These are phyloP conservation scores for Curvularia verruculosa DNA, from an alignment of 2,329 filamentous ascomycete species.

Conservation along the genomic window DNA sequence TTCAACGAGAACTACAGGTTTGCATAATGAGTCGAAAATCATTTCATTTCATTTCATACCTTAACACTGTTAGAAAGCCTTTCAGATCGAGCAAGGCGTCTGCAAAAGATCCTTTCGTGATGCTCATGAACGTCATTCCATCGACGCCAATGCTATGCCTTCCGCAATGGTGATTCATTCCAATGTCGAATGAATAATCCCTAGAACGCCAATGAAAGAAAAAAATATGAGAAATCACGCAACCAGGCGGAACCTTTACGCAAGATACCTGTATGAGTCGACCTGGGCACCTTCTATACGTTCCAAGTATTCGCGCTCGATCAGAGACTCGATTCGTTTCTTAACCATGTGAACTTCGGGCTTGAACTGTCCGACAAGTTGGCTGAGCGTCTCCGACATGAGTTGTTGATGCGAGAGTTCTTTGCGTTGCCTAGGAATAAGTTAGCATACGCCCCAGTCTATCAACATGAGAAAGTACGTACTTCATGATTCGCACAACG, in stretches of 20 bases:
- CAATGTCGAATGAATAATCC: slow-evolving; percentile 6
- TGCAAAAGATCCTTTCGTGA: background rate
- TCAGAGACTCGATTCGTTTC: slow-evolving; percentile 78
- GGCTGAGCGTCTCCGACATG: slow-evolving; percentile 72
- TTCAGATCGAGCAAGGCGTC: background rate
- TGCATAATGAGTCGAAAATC: background rate
- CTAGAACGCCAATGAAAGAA: slow-evolving; percentile 2
- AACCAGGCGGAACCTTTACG: slow-evolving; percentile 52
- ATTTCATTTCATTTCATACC: background rate
- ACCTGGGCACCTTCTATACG: slow-evolving; percentile 68
- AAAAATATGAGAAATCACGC: background rate
- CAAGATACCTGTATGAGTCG: slow-evolving; percentile 73
- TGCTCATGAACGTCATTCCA: background rate
- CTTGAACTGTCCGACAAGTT: slow-evolving; percentile 72
- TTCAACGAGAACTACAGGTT: background rate
- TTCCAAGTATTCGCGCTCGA: slow-evolving; percentile 78
- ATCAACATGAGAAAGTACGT: slow-evolving; percentile 48
- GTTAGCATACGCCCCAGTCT: slow-evolving; percentile 21
- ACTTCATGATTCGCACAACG: slow-evolving; percentile 87
- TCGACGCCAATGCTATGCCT: slow-evolving; percentile 23
- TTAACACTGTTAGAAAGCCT: background rate
- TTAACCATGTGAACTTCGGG: slow-evolving; percentile 80
- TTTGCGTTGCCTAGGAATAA: slow-evolving; percentile 68
- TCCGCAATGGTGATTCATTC: slow-evolving; percentile 8
- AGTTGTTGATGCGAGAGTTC: slow-evolving; percentile 72